Base-by-base conservation (phyloP, 1,284 basidiomycete species). In the Heterobasidion occidentale region DNA sequence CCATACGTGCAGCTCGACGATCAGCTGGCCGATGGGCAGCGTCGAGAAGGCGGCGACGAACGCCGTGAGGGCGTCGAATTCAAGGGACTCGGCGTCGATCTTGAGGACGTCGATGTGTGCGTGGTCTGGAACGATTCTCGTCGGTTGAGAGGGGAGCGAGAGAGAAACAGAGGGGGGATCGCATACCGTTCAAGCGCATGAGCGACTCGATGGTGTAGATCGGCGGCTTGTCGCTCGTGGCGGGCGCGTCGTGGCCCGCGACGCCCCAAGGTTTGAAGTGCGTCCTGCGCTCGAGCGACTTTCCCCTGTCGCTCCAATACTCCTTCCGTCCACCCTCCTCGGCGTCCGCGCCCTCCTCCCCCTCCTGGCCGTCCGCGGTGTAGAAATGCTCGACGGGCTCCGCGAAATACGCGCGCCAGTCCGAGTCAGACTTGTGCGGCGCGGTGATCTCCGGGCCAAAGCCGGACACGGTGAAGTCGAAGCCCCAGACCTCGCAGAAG, bases 181-280 rank as follows among this genome's bases (percentile, higher is more conserved):
- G 36, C 64, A 49, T 38, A 65, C 72, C 72, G 58, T 81, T 81
- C 54, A 67, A 63, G 35, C 69, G 64, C 78, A 81, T 80, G 58
- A 81, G 63, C 6, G 71, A 70, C 36, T 71, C 67, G 14, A 81
- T 67, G 0, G 77, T 77, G 64, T 73, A 81, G 66, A 68, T 67
- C 52, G 71, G 76, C 9, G 74, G 73, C 33, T 70, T 53, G 44
- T 70, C 74, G 34, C 57, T 52, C 11, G 66, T 64, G 15, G 64
- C 68, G 56, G 72, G 65, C 11, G 61, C 56, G 59, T 80, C 71
- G 15, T 65, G 63, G 1, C 69, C 67, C 19, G 71, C 72, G 7
- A 81, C 70, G 3, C 73, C 78, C 60, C 66, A 78, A 2, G 75
- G 61, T 48, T 67, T 65, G 64, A 80, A 80, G 63, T 80, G 77